Base-by-base conservation (phyloP, 345 rosid genomes). In the Populus davidiana region DNA sequence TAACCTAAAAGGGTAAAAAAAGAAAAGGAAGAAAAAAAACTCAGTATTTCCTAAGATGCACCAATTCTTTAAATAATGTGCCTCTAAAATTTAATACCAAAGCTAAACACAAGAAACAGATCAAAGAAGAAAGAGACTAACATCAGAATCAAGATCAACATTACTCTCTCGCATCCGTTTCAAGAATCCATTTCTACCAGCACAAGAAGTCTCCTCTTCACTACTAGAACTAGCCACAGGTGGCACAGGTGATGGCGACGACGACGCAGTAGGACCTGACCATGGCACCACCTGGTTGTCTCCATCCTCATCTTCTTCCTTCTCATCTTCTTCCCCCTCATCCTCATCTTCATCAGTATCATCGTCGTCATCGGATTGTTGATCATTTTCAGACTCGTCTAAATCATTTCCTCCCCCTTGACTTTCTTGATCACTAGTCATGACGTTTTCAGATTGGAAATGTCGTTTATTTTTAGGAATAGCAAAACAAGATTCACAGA, bases 211-310 rank as follows among this genome's bases (percentile, higher is more conserved):
- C 56, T 77, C 89, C 35, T 79, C 92, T 29, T 78, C 86, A 67
- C 83, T 72, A 10, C 84, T 81, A 44, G 91, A 89, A 71, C 87
- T 86, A 73, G 81, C 77, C 61, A 49, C 81, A 68, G 91, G 91
- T 21, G 85, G 86, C 69, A 80, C 76, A 71, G 36, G 67, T 50
- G 59, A 79, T 17, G 73, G 54, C 11, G 80, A 56, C 7, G 85
- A 38, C 21, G 78, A 50, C 35, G 81, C 63, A 35, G 71, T 65
- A 43, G n/a, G 27, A 44, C 66, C 84, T 25, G 91, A 85, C 92
- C 87, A 90, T 2, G 98, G 98, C 35, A 94, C 97, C 79, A 94
- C 96, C 77, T 92, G 98, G 83, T 92, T 92, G 67, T 94, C 97
- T 10, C 87, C 86, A 1, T 86, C 93, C 16, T 80, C 88, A 35